Percentiles rank a stretch among this genome's conserved stretches.
These are phyloP conservation scores for Nadsonia fulvescens DNA, from an alignment of 805 yeast species.

Conservation along the genomic window DNA sequence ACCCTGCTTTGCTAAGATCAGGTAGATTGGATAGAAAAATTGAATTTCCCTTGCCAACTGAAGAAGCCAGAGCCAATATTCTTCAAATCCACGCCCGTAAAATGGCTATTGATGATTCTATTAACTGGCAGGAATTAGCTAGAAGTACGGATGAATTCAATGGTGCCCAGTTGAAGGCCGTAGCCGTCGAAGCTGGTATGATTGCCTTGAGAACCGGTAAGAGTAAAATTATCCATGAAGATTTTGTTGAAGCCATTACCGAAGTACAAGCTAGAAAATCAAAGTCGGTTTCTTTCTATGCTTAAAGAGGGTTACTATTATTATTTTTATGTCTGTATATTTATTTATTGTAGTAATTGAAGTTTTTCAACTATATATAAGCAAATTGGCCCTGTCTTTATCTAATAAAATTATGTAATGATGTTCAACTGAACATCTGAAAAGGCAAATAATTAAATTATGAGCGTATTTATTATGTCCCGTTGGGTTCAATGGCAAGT, in stretches of 20 bases:
- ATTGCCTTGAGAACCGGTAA: conserved; percentile 94
- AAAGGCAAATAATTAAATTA: too few relatives aligned
- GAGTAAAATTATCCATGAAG: conserved; percentile 83
- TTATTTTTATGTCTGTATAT: neutral
- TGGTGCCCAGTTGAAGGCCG: conserved; percentile 98
- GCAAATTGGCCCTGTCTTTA: too few relatives aligned
- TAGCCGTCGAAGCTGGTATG: conserved; percentile 99
- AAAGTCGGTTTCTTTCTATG: conserved; percentile 90
- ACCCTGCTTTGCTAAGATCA: conserved; percentile 94
- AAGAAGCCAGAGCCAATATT: conserved; percentile 93
- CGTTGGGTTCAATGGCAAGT: too few relatives aligned
- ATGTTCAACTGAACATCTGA: too few relatives aligned
- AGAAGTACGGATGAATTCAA: conserved; percentile 96
- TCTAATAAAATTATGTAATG: too few relatives aligned
- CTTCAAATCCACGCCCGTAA: conserved; percentile 94
- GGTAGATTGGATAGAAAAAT: conserved; percentile 96
- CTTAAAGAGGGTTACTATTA: conserved; percentile 23
- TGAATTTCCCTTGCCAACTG: conserved; percentile 94
- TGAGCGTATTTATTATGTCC: too few relatives aligned
- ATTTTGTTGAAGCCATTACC: conserved; percentile 92
- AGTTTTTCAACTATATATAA: conserved; percentile 1
- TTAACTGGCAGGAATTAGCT: conserved; percentile 97
- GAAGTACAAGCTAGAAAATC: conserved; percentile 97
- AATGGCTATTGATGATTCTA: conserved; percentile 65
- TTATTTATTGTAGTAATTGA: neutral